These are phyloP conservation scores for Amaranthus cruentus DNA, from an alignment of 148 eudicot species.

Conservation along the genomic window DNA sequence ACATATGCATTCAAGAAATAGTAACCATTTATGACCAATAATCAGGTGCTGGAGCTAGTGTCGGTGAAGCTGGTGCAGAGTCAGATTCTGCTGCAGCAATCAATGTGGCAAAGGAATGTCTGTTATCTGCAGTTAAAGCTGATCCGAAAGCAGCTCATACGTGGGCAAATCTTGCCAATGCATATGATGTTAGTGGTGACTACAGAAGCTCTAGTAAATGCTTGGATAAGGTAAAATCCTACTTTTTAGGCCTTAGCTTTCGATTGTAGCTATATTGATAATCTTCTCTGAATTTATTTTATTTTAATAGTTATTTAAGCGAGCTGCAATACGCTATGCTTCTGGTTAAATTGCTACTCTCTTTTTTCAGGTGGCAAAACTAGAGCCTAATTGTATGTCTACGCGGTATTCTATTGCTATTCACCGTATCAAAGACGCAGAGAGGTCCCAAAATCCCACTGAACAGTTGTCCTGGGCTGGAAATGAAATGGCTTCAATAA, in stretches of 20 bases:
- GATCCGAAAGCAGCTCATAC: constrained; percentile 83
- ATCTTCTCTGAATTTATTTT: not conserved
- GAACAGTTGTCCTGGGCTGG: constrained; percentile 95
- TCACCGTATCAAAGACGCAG: constrained; percentile 85
- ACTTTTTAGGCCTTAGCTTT: not conserved
- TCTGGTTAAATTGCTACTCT: not conserved
- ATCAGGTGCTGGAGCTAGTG: constrained; percentile 82
- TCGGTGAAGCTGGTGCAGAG: constrained; percentile 48
- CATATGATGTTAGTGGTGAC: constrained; percentile 71
- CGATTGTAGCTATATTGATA: not conserved
- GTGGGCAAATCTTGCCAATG: constrained; percentile 94
- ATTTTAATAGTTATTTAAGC: not conserved
- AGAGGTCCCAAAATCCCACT: constrained; percentile 79
- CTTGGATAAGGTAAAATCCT: constrained; percentile 68
- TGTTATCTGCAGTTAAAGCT: constrained; percentile 69
- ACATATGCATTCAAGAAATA: not conserved
- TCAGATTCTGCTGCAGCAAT: constrained; percentile 52
- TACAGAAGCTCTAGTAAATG: constrained; percentile 78
- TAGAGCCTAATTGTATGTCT: constrained; percentile 94
- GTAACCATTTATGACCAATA: constrained; percentile 2
- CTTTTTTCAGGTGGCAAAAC: constrained; percentile 63
- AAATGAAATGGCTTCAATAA: constrained; percentile 91
- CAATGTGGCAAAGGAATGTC: constrained; percentile 82
- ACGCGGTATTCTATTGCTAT: constrained; percentile 85
- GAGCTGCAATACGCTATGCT: not conserved